phyloP scores from a whole-genome alignment of 164 flowering plant species.

The Tetrastigma voinierianum region DNA sequence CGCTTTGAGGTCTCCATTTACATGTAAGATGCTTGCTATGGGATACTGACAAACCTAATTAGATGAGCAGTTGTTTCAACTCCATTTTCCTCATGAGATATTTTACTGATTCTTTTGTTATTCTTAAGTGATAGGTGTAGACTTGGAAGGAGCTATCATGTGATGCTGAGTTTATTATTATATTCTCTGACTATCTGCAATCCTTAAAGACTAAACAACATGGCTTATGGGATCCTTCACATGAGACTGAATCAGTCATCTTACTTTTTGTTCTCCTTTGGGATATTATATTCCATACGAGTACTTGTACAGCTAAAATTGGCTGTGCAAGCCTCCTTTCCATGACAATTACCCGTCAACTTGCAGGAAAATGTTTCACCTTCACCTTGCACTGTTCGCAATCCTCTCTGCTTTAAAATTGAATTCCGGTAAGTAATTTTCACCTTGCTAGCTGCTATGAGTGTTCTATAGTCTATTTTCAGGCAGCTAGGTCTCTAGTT shows the following conservation, averaged over 20 bases:
- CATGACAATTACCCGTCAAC: conserved; percentile 10
- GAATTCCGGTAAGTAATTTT: not conserved
- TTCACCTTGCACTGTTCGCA: not conserved
- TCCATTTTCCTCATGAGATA: not conserved
- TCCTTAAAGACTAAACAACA: conserved; percentile 15
- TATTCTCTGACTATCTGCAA: conserved; percentile 24
- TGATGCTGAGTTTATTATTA: conserved; percentile 37
- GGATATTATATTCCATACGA: conserved; percentile 4
- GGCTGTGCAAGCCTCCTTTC: conserved; percentile 32
- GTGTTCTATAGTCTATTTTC: not conserved
- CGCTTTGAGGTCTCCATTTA: not conserved
- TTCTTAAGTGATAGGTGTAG: conserved; percentile 21
- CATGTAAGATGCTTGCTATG: not conserved
- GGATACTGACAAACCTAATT: not conserved
- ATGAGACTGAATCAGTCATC: conserved; percentile 30
- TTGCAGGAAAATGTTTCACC: conserved; percentile 17
- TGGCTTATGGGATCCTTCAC: conserved; percentile 38
- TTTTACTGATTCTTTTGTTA: conserved; percentile 4
- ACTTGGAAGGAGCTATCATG: conserved; percentile 45
- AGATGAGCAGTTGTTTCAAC: not conserved
- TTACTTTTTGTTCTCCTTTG: conserved; percentile 7
- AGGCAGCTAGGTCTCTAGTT: not conserved
- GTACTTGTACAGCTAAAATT: conserved; percentile 22
- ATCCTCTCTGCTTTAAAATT: not conserved
- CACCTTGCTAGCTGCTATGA: not conserved